These are phyloP conservation scores for Thinopyrum obtusiflorum DNA, from an alignment of 202 grass and related monocot genomes.

Conservation along the genomic window DNA sequence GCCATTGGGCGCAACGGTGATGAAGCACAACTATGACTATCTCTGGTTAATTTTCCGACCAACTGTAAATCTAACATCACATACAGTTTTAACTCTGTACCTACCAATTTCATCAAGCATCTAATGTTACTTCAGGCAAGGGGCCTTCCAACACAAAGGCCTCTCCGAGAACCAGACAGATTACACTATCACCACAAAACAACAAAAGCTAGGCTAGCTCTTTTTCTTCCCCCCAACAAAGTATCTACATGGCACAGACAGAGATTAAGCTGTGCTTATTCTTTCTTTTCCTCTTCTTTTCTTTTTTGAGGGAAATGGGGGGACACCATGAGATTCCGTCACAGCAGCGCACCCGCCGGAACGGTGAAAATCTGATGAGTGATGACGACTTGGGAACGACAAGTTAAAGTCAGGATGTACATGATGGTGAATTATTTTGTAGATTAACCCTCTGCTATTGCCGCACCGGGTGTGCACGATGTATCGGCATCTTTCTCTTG, in stretches of 20 bases:
- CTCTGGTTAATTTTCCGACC: background rate
- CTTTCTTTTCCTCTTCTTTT: background rate
- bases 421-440: constrained; percentile 28
- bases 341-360: background rate
- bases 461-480: background rate
- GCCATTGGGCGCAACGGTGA: background rate
- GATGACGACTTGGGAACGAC: background rate
- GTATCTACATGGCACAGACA: constrained; percentile 29
- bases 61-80: constrained; percentile 10
- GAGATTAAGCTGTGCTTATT: background rate
- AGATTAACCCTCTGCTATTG: constrained; percentile 18
- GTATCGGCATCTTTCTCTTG: constrained; percentile 33
- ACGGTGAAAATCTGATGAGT: background rate
- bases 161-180: constrained; percentile 26
- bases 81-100: background rate
- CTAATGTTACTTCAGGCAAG: constrained; percentile 27
- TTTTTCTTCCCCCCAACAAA: background rate
- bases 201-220: constrained; percentile 7
- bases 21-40: constrained; percentile 3
- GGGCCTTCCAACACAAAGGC: constrained; percentile 41
- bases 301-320: background rate
- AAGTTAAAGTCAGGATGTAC: constrained; percentile 34
- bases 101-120: constrained; percentile 23
- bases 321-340: background rate
- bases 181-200: constrained; percentile 15